Evolutionary conservation across 148 eudicot species (phyloP).

Genomic region (Arbutus unedo): DNA sequence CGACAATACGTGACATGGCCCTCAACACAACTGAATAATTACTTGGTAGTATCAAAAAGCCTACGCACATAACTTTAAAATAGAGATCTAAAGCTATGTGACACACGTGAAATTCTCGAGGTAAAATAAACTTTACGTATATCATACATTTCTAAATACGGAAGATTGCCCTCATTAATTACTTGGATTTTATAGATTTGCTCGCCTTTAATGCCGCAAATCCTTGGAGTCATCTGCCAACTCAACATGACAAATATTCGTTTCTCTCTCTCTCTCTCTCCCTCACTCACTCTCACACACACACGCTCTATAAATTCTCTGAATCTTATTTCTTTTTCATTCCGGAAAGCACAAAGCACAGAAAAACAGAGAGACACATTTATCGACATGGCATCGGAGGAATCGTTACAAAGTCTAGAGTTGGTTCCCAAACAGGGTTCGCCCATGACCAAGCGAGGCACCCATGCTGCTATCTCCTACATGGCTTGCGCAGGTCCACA

Average conservation of each 20-base stretch:
- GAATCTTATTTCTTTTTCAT: background rate
- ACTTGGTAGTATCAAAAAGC: no score
- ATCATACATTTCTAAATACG: no score
- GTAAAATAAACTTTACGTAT: no score
- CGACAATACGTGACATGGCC: no score
- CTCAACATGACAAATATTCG: background rate
- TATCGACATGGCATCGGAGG: constrained; percentile 22
- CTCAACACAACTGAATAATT: no score
- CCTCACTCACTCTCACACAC: background rate
- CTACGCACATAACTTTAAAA: no score
- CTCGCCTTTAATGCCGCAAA: no score
- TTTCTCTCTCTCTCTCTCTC: background rate
- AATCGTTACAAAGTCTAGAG: constrained; percentile 17
- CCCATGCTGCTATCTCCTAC: constrained; percentile 48
- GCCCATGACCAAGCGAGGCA: constrained; percentile 40
- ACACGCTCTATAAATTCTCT: background rate
- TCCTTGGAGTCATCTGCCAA: background rate
- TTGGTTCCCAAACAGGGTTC: constrained; percentile 13
- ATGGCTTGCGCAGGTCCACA: constrained; percentile 60
- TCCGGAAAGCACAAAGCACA: background rate
- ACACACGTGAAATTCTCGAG: no score
- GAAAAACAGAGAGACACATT: background rate
- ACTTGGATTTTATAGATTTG: no score
- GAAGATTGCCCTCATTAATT: no score
- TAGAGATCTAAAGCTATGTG: no score